Percentiles rank a stretch among this genome's conserved stretches.
These are phyloP conservation scores for Raphidocelis subcapitata DNA, from an alignment of 139 green algal species.

Conservation along the genomic window DNA sequence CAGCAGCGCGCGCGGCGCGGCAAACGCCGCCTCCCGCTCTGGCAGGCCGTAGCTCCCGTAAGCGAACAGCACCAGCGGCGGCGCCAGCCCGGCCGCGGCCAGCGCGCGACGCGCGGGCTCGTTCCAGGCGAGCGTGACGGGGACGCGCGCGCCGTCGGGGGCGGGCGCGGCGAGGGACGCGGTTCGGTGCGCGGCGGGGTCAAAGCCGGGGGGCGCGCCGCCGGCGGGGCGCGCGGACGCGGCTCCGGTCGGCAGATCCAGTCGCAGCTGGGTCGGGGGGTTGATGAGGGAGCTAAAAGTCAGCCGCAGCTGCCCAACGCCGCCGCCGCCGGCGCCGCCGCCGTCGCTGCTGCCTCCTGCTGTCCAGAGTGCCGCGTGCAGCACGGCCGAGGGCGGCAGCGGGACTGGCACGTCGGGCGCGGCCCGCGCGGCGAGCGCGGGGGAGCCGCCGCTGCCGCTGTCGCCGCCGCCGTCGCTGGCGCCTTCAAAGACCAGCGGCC, in stretches of 20 bases:
- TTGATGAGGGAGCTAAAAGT: constrained; percentile 6
- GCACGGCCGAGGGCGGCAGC: too few relatives aligned
- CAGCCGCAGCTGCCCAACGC: constrained; percentile 4
- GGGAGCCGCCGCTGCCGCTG: too few relatives aligned
- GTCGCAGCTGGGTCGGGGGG: background rate
- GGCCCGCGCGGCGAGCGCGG: too few relatives aligned
- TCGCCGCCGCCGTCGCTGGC: too few relatives aligned
- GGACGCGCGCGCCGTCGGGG: constrained; percentile 7
- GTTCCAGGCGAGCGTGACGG: constrained; percentile 13
- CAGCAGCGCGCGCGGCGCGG: constrained; percentile 12
- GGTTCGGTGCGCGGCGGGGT: background rate
- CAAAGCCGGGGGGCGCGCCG: background rate
- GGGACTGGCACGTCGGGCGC: too few relatives aligned
- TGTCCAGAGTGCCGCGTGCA: too few relatives aligned
- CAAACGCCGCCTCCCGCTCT: constrained; percentile 7
- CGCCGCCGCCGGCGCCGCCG: constrained; percentile 7
- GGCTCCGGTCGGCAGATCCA: background rate
- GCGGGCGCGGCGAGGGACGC: background rate
- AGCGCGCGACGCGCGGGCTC: background rate
- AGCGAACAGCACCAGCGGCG: constrained; percentile 7
- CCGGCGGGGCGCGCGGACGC: background rate
- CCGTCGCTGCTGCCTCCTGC: background rate
- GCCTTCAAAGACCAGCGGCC: too few relatives aligned
- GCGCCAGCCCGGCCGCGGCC: background rate
- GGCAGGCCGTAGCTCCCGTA: constrained; percentile 24